These are phyloP conservation scores for Onygenales sp. DNA, from an alignment of 2,329 filamentous ascomycete genomes.

Conservation along the genomic window DNA sequence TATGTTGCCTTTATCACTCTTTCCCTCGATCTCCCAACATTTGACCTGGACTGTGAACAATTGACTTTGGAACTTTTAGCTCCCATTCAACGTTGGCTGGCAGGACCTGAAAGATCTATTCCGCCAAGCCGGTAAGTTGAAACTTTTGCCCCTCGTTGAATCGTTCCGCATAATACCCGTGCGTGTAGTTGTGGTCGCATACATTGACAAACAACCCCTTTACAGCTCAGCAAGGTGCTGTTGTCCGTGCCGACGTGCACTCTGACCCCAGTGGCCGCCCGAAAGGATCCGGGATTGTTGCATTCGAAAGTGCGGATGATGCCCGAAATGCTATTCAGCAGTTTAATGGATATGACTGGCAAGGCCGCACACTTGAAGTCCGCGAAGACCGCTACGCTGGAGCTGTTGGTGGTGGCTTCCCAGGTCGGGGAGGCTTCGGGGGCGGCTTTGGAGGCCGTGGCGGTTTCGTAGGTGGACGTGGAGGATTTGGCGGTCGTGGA, in stretches of 20 bases:
- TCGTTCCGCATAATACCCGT: not conserved
- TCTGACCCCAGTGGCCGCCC: constrained; percentile 82
- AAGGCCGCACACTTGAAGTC: constrained; percentile 84
- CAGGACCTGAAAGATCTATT: constrained; percentile 98
- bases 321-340: constrained; percentile 92
- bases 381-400: constrained; percentile 87
- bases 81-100: constrained; percentile 96
- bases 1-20: not conserved
- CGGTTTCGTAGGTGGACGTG: constrained; percentile 49
- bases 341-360: constrained; percentile 99
- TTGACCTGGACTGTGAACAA: constrained; percentile 12
- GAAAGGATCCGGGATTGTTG: constrained; percentile 94
- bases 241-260: constrained; percentile 93
- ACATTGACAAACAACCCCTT: constrained; percentile 21
- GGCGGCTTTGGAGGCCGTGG: constrained; percentile 36
- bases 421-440: constrained; percentile 30
- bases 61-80: constrained; percentile 49
- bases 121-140: constrained; percentile 84
- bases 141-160: constrained; percentile 7
- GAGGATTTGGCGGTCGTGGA: constrained; percentile 44
- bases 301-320: constrained; percentile 90
- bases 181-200: constrained; percentile 2
- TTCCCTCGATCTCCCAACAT: not conserved
- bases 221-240: constrained; percentile 53
- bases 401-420: constrained; percentile 30